Conservation (phyloP, 768 basidiomycete species). For the Boletus subparvulus region DNA sequence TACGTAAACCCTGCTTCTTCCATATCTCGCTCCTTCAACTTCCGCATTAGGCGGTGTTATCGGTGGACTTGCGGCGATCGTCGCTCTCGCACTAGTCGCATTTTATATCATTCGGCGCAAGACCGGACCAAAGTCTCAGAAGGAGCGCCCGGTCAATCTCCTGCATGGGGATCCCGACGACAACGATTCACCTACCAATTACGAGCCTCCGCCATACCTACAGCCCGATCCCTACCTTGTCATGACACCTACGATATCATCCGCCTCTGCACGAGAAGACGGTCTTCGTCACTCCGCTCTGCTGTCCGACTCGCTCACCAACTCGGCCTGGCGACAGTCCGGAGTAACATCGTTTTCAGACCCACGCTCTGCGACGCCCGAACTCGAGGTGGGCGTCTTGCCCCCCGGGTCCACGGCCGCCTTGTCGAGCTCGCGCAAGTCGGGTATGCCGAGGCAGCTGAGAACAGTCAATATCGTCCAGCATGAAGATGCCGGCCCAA, state of each 20-base stretch:
- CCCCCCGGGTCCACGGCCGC: slow-evolving; percentile 20
- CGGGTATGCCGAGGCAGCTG: slow-evolving; percentile 47
- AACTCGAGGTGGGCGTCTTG: slow-evolving; percentile 26
- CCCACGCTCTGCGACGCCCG: slow-evolving; percentile 48
- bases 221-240: slow-evolving; percentile 76
- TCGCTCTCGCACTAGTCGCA: slow-evolving; percentile 41
- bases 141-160: slow-evolving; percentile 67
- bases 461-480: slow-evolving; percentile 79
- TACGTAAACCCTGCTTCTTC: slow-evolving; percentile 14
- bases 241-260: slow-evolving; percentile 55
- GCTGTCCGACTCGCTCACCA: slow-evolving; percentile 14
- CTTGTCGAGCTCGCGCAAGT: slow-evolving; percentile 35
- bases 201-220: slow-evolving; percentile 68
- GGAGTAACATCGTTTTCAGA: slow-evolving; percentile 32
- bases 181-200: slow-evolving; percentile 38
- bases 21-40: slow-evolving; percentile 5
- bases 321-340: slow-evolving; percentile 29
- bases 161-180: slow-evolving; percentile 57
- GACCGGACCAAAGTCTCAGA: slow-evolving; percentile 38
- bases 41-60: slow-evolving; percentile 46
- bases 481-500: slow-evolving; percentile 76
- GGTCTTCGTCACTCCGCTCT: slow-evolving; percentile 18
- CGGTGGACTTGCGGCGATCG: slow-evolving; percentile 54
- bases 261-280: slow-evolving; percentile 36
- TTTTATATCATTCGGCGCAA: slow-evolving; percentile 54